Percentiles rank a stretch among this genome's conserved stretches.
These are phyloP conservation scores for Thymus mandschuricus DNA, from an alignment of 257 asterid genomes.

Conservation along the genomic window DNA sequence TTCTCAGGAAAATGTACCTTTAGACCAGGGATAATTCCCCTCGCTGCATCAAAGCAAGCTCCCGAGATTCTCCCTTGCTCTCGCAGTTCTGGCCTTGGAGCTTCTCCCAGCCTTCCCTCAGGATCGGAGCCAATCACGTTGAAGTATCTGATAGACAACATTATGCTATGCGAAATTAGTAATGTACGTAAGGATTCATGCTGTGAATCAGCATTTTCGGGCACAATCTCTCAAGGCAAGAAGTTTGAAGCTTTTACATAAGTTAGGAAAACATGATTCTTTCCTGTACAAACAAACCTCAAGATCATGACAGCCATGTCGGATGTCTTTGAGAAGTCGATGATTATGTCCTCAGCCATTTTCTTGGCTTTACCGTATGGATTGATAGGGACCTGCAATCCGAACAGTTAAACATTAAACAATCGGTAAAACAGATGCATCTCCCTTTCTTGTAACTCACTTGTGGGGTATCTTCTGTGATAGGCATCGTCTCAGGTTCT, in stretches of 20 bases:
- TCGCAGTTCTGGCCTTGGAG: slow-evolving; percentile 53
- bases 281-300: slow-evolving; percentile 42
- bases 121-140: slow-evolving; percentile 53
- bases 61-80: slow-evolving; percentile 57
- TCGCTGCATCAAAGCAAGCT: slow-evolving; percentile 54
- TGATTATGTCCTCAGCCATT: slow-evolving; percentile 88
- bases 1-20: slow-evolving; percentile 30
- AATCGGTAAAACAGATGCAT: background rate
- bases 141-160: slow-evolving; percentile 42
- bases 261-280: background rate
- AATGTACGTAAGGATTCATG: background rate
- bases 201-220: background rate
- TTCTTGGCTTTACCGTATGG: slow-evolving; percentile 96
- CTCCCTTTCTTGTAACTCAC: slow-evolving; percentile 41
- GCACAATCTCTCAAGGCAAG: background rate
- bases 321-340: slow-evolving; percentile 73
- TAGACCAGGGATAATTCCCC: slow-evolving; percentile 47
- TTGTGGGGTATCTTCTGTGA: slow-evolving; percentile 79
- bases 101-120: slow-evolving; percentile 51
- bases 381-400: slow-evolving; percentile 64
- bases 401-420: background rate
- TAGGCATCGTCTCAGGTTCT: slow-evolving; percentile 88
- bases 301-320: slow-evolving; percentile 85
- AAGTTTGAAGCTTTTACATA: background rate
- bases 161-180: background rate